Evolutionary conservation across 805 yeast species (phyloP), one percentile per base, ranked within the genome.

Genomic region (Schwanniomyces polymorphus): DNA sequence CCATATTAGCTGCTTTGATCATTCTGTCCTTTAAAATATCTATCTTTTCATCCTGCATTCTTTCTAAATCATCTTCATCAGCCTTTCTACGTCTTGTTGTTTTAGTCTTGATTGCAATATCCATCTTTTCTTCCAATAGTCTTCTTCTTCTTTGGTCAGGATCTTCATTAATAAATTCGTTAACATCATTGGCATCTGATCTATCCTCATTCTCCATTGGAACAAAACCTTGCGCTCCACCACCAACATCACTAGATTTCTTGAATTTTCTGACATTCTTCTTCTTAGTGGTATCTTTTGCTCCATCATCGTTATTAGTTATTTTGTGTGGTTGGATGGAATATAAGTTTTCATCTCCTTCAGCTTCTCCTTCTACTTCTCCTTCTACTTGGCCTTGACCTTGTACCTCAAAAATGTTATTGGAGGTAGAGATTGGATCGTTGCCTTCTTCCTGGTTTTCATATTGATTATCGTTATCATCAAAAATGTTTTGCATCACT

Each of bases 41-140:
- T 53, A 94, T 88, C 50, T 81, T 80, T 61, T 91, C 97, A 74
- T 94, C 99, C 64, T 91, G 95, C 85, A 89, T 86, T 60, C 90
- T 85, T 64, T 95, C 98, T 54, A 94, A 72, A 69, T 94, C 99
- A 61, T 90, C 96, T 57, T 94, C 98, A 58, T 88, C 92, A 42
- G 86, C 82, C 59, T 79, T 81, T 57, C 86, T 82, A 48, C 85
- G 77, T 52, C 79, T 78, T 16, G 79, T 76, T 17, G 85, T 79
- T 43, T 74, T 76, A 51, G 76, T 74, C 64, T 88, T 88, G 51
- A 92, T 68, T 1, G 96, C 85, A 37, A 83, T 81, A 53, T 86
- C 94, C 71, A 94, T 79, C 56, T 78, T 81, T 49, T 83, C 92
- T 66, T 94, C 98, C 52, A 94, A 76, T 52, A 81, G 83, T 53